A percentile compares a stretch with the other conserved stretches of the same genome.
Evolutionary conservation across 1,284 basidiomycete species (phyloP).

Genomic region (Tremellales sp.): DNA sequence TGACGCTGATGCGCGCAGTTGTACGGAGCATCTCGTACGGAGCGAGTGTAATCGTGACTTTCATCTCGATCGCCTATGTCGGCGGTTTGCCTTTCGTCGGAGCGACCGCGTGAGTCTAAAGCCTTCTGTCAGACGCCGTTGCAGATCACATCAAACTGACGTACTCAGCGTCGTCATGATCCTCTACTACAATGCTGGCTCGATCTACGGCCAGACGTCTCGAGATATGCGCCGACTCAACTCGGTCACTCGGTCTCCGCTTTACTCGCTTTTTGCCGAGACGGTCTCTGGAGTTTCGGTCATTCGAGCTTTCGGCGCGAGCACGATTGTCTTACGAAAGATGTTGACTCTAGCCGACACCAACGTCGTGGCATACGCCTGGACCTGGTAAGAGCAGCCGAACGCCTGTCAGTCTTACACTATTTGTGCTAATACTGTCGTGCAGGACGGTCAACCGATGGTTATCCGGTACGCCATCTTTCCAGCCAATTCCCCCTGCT

Average conservation of each 20-base stretch:
- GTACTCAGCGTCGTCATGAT: slow-evolving; percentile 54
- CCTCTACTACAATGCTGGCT: slow-evolving; percentile 52
- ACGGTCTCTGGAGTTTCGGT: slow-evolving; percentile 79
- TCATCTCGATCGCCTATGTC: slow-evolving; percentile 66
- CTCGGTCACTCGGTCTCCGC: slow-evolving; percentile 80
- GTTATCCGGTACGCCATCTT: slow-evolving; percentile 32
- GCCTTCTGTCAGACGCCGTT: background rate
- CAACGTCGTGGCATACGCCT: slow-evolving; percentile 71
- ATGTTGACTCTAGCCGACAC: slow-evolving; percentile 83
- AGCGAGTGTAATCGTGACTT: slow-evolving; percentile 44
- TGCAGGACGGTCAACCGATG: slow-evolving; percentile 43
- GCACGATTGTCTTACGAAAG: slow-evolving; percentile 74
- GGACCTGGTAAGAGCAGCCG: slow-evolving; percentile 73
- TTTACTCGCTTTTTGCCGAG: slow-evolving; percentile 89
- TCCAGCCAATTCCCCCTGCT: background rate
- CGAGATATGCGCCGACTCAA: slow-evolving; percentile 85
- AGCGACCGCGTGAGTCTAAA: slow-evolving; percentile 46
- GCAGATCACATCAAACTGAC: background rate
- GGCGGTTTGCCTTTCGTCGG: slow-evolving; percentile 72
- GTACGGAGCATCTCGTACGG: slow-evolving; percentile 58
- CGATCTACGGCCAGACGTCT: slow-evolving; percentile 80
- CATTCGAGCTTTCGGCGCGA: slow-evolving; percentile 73
- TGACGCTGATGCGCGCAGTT: slow-evolving; percentile 18
- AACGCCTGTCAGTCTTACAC: slow-evolving; percentile 25
- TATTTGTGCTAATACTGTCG: background rate